Conservation (phyloP, 306 rosid genomes). For the Lagenaria siceraria region DNA sequence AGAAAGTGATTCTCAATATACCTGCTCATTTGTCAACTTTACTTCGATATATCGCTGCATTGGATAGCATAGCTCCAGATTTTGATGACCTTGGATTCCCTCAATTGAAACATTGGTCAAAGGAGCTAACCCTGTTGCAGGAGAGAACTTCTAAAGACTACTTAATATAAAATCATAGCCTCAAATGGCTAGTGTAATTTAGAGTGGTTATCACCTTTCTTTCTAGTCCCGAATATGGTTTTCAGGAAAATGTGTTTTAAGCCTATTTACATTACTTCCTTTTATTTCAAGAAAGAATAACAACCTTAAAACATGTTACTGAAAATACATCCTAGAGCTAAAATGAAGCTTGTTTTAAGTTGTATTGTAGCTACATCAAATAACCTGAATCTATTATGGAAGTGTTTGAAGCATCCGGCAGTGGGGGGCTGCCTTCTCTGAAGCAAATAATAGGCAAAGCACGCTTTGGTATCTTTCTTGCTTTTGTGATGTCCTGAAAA, state of each 20-base stretch:
- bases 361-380: slow-evolving; percentile 21
- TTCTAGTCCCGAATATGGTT: neutral
- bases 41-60: slow-evolving; percentile 64
- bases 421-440: slow-evolving; percentile 85
- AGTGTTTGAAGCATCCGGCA: slow-evolving; percentile 57
- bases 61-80: slow-evolving; percentile 72
- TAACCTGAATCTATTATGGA: slow-evolving; percentile 39
- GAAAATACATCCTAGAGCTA: neutral
- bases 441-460: slow-evolving; percentile 62
- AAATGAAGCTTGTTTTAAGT: neutral
- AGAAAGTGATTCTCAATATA: slow-evolving; percentile 12
- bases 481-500: slow-evolving; percentile 45
- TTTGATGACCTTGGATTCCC: slow-evolving; percentile 51
- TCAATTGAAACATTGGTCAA: slow-evolving; percentile 20
- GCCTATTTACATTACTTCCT: neutral
- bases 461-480: slow-evolving; percentile 40
- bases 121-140: slow-evolving; percentile 16
- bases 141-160: slow-evolving; percentile 1
- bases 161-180: neutral
- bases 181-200: neutral
- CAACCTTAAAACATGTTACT: neutral
- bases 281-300: neutral
- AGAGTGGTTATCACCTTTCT: neutral
- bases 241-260: neutral
- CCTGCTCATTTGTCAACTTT: slow-evolving; percentile 76